Conservation (phyloP, 2,329 filamentous ascomycete genomes). For the Chrysoporthe deuterocubensis region DNA sequence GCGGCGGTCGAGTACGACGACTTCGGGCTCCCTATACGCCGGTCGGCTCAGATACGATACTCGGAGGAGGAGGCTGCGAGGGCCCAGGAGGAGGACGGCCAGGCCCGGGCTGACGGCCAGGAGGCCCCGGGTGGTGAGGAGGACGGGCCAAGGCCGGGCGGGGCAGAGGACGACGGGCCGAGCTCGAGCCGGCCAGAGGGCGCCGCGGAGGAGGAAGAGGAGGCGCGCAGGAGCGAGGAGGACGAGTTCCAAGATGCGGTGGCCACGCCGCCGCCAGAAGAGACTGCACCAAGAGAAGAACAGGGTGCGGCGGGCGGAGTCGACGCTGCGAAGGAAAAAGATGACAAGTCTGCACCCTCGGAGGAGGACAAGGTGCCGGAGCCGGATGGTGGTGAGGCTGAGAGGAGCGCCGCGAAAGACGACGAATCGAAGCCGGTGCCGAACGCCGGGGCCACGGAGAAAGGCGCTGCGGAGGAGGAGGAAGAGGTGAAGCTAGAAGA, state of each 20-base stretch:
- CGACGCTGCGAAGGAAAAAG: background rate
- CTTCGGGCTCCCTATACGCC: conserved; percentile 68
- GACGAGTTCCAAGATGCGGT: conserved; percentile 37
- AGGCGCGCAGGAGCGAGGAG: conserved; percentile 33
- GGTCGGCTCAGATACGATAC: conserved; percentile 44
- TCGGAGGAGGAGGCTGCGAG: conserved; percentile 27
- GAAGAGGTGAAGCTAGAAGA: conserved; percentile 29
- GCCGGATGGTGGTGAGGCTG: background rate
- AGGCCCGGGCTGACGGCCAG: conserved; percentile 19
- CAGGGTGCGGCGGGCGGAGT: background rate
- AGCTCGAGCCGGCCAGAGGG: conserved; percentile 27
- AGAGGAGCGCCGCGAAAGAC: background rate
- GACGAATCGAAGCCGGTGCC: background rate
- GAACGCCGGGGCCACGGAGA: background rate
- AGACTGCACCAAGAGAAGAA: background rate
- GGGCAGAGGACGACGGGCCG: conserved; percentile 7
- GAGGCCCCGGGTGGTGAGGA: conserved; percentile 21
- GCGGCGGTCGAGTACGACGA: conserved; percentile 61
- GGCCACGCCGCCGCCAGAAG: conserved; percentile 23
- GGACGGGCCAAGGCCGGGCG: background rate
- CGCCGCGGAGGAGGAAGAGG: conserved; percentile 23
- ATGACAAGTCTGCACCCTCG: background rate
- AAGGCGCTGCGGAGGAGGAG: background rate
- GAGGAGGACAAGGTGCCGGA: background rate
- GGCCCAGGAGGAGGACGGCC: conserved; percentile 15